These are phyloP conservation scores for Ehretia macrophylla DNA, from an alignment of 257 asterid species.

Conservation along the genomic window DNA sequence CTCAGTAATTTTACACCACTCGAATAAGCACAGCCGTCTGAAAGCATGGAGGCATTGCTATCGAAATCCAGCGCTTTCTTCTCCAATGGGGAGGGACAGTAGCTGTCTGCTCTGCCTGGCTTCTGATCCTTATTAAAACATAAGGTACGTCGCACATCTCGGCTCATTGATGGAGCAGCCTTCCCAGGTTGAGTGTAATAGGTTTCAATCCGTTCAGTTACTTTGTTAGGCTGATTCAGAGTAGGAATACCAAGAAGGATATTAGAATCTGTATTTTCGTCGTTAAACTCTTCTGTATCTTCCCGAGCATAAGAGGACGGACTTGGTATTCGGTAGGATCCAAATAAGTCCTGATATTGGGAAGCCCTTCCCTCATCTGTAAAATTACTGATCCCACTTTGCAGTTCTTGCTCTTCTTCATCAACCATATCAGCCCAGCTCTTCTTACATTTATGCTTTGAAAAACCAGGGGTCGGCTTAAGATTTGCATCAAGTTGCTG, in stretches of 20 bases:
- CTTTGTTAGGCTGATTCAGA: conserved; percentile 20
- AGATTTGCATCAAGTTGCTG: conserved; percentile 4
- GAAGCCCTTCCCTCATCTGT: background rate
- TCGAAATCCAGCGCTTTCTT: conserved; percentile 30
- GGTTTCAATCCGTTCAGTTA: conserved; percentile 21
- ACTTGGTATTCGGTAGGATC: conserved; percentile 15
- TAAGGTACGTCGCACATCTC: conserved; percentile 32
- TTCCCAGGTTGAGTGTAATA: conserved; percentile 58
- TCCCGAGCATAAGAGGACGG: conserved; percentile 7
- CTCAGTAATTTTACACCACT: conserved; percentile 12
- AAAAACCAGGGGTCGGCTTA: background rate
- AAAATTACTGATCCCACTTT: conserved; percentile 13
- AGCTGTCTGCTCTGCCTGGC: background rate
- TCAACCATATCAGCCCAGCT: conserved; percentile 91
- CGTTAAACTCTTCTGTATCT: conserved; percentile 19
- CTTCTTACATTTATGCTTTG: conserved; percentile 24
- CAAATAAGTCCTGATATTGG: conserved; percentile 3
- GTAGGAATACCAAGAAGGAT: conserved; percentile 23
- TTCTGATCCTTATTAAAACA: conserved; percentile 30
- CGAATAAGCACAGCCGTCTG: conserved; percentile 13
- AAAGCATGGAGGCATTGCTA: conserved; percentile 11
- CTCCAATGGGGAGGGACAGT: conserved; percentile 22
- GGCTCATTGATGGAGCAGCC: conserved; percentile 5
- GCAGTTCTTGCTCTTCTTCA: conserved; percentile 43
- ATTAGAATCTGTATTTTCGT: conserved; percentile 51